Base-by-base conservation (phyloP, 2,329 filamentous ascomycete species). In the Pseudonectria foliicola region DNA sequence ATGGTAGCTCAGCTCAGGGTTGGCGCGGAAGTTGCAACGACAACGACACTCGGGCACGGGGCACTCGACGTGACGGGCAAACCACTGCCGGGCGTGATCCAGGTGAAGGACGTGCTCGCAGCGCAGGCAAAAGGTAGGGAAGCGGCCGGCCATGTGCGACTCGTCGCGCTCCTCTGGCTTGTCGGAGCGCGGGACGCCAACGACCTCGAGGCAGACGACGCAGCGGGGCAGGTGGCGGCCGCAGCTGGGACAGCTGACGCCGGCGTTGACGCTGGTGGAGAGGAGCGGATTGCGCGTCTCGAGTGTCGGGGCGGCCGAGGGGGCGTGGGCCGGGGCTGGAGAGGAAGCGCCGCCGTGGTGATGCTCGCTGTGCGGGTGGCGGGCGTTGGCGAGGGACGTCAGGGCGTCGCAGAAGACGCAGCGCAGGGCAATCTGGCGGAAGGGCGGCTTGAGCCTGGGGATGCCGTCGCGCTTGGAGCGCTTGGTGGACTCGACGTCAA, bases 331-430 rank as follows among this genome's bases (percentile, higher is more conserved):
- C 26, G 36, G 39, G 26, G 35, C 18, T 6, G 18, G 18, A 8
- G 18, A 21, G 18, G 18, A 21, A 6, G 18, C 18, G 18, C 18
- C 8, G 18, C 8, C 5, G 5, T 21, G 18, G 18, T 21, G 18
- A 21, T 21, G n/a, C n/a, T n/a, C n/a, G n/a, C n/a, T n/a, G n/a
- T n/a, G 23, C 23, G 29, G 40, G 30, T 44, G 45, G 34, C 50
- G 50, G 34, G 54, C 61, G 38, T 66, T 68, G 27, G 66, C 63
- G 15, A 72, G 61, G 24, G 66, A 71, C 32, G 71, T 71, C 53
- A 76, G 70, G 24, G 73, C 69, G 49, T 83, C 79, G 62, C 85
- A 92, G 62, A 85, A 85, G 31, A 82, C 72, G 60, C 85, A 92
- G 30, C 84, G 76, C 31, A 92, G 72, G 4, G 81, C 77, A 34